Percentiles rank a stretch among this genome's conserved stretches.
Conservation (phyloP, 805 yeast species). For the Cyberlindnera maritima region DNA sequence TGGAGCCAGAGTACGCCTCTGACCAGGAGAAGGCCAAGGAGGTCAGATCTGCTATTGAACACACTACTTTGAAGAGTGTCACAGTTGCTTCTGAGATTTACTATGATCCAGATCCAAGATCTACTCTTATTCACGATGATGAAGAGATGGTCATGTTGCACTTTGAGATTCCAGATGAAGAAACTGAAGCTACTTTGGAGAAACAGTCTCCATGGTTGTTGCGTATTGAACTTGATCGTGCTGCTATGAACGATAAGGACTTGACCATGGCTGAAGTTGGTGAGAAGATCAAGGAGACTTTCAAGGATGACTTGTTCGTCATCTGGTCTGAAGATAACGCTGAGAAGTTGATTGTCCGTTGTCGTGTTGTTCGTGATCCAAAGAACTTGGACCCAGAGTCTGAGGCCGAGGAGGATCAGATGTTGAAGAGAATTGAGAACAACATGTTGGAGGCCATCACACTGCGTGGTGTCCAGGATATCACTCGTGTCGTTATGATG, state of each 20-base stretch:
- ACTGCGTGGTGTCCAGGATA: conserved; percentile 93
- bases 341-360: conserved; percentile 92
- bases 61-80: conserved; percentile 89
- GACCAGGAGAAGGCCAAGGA: conserved; percentile 94
- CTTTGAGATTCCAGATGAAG: conserved; percentile 97
- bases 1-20: conserved; percentile 72
- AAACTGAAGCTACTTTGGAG: conserved; percentile 88
- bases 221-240: conserved; percentile 96
- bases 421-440: conserved; percentile 90
- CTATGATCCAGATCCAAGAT: conserved; percentile 97
- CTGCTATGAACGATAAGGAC: conserved; percentile 97
- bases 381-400: conserved; percentile 90
- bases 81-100: conserved; percentile 96
- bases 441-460: conserved; percentile 96
- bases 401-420: conserved; percentile 95
- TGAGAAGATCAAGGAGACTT: conserved; percentile 86
- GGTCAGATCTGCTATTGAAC: conserved; percentile 95
- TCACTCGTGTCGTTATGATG: conserved; percentile 79
- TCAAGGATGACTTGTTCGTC: conserved; percentile 92
- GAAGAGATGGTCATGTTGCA: conserved; percentile 95
- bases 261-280: conserved; percentile 98
- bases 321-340: conserved; percentile 99
- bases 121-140: conserved; percentile 96
- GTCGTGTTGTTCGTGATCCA: conserved; percentile 97
- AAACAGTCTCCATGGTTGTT: conserved; percentile 98